A percentile compares a stretch with the other conserved stretches of the same genome.
These are phyloP conservation scores for Dendrobium huoshanense DNA, from an alignment of 106 monocot genomes.

Conservation along the genomic window DNA sequence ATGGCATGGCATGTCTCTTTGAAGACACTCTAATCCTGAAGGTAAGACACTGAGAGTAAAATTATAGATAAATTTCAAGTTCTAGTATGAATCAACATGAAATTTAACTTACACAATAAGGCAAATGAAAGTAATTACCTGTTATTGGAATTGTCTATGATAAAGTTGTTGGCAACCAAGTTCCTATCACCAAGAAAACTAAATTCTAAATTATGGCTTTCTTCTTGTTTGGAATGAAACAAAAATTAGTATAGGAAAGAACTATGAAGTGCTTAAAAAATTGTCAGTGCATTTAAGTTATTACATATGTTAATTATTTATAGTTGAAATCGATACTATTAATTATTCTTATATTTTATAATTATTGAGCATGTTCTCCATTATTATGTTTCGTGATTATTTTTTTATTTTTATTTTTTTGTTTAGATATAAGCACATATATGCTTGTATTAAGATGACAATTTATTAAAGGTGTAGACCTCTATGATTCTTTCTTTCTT, in stretches of 20 bases:
- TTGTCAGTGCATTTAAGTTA: too few species aligned
- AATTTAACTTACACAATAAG: not conserved
- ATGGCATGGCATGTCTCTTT: constrained; percentile 56
- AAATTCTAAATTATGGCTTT: not conserved
- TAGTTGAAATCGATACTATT: not conserved
- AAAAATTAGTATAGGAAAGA: not conserved
- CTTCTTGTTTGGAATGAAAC: not conserved
- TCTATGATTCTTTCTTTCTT: too few species aligned
- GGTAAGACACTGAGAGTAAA: constrained; percentile 37
- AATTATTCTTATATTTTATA: not conserved
- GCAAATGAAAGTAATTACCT: constrained; percentile 31
- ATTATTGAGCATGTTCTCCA: too few species aligned
- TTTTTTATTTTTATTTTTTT: too few species aligned
- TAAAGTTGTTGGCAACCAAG: constrained; percentile 91
- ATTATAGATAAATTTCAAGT: not conserved
- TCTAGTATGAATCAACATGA: not conserved
- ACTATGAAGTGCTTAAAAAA: too few species aligned
- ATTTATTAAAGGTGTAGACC: too few species aligned
- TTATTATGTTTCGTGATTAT: too few species aligned
- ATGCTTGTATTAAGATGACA: too few species aligned
- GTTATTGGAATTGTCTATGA: constrained; percentile 52
- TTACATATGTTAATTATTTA: not conserved
- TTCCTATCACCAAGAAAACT: constrained; percentile 39
- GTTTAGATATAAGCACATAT: too few species aligned
- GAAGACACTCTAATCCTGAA: constrained; percentile 73